Base-by-base conservation (phyloP, 1,284 basidiomycete genomes). In the Pterulicium gracile region DNA sequence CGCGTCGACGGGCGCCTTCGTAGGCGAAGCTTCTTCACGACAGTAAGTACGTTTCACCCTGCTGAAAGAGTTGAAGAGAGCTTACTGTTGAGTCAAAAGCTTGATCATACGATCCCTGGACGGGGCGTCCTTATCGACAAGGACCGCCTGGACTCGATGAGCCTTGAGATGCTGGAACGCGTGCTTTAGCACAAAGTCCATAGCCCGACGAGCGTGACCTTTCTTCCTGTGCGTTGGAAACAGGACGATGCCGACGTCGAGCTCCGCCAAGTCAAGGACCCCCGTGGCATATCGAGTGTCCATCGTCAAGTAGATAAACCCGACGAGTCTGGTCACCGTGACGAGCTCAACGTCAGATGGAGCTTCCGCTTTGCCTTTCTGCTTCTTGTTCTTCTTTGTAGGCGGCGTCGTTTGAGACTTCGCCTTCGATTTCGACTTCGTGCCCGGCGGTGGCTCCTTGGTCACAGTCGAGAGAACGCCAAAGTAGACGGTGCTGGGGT, bases 91-190 rank as follows among this genome's bases (percentile, higher is more conserved):
- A 3, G 69, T 65, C 47, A 78, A 72, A 12, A 77, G 50, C 14
- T 60, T 61, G 15, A 72, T 49, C 0, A 65, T 64, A 22, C 56
- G 56, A 22, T 72, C 62, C 49, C 68, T 72, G 21, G 56, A 57
- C 5, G 61, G 54, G 32, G 62, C 57, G 42, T 72, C 66, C 27
- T 32, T 32, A 32, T n/a, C 27, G 4, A 73, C 57, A n/a, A 80
- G 54, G 5, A 66, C 61, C 0, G 70, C 73, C 51, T 77, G 77
- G 2, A 81, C 64, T 43, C 80, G 73, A 52, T 81, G 79, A 50
- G 71, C 73, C 2, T 61, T 52, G 24, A 66, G 55, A 1, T 67
- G 63, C 3, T 68, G 60, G 54, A 83, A 77, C 2, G 72, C 77
- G 49, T 65, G 62, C 12, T 64, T 55, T 7, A 78, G 54, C 13